Conservation (phyloP, 805 yeast genomes). For the Brettanomyces custersianus region DNA sequence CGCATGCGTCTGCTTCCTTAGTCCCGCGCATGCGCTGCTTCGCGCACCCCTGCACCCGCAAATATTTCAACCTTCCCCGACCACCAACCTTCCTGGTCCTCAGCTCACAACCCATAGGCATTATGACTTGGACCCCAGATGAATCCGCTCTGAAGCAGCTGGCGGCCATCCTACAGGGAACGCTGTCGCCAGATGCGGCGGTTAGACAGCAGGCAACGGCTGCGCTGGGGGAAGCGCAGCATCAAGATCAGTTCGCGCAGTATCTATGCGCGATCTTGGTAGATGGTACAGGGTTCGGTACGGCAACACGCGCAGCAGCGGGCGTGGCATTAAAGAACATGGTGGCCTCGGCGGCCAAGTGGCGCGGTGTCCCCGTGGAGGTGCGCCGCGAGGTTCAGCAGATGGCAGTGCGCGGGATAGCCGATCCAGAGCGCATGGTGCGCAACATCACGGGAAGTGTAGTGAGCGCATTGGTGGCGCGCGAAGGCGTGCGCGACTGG, state of each 20-base stretch:
- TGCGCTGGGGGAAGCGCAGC: constrained; percentile 60
- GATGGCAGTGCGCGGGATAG: too few relatives aligned
- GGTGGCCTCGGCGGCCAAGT: too few relatives aligned
- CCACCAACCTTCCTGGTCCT: too few relatives aligned
- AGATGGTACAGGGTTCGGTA: constrained; percentile 35
- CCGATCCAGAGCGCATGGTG: too few relatives aligned
- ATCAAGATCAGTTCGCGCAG: constrained; percentile 71
- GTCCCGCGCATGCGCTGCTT: too few relatives aligned
- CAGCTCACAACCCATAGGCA: too few relatives aligned
- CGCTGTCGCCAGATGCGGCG: constrained; percentile 49
- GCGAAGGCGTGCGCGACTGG: constrained; percentile 62
- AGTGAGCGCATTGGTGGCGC: constrained; percentile 68
- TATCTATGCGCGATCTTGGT: constrained; percentile 68
- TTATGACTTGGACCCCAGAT: constrained; percentile 63
- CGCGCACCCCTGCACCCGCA: too few relatives aligned
- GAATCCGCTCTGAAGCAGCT: constrained; percentile 54
- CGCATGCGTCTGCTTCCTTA: too few relatives aligned
- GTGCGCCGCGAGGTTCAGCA: constrained; percentile 26
- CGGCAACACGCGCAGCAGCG: constrained; percentile 74
- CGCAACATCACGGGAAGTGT: constrained; percentile 88
- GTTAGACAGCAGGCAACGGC: constrained; percentile 62
- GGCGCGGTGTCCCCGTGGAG: constrained; percentile 20
- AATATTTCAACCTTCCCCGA: too few relatives aligned
- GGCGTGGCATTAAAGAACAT: constrained; percentile 79
- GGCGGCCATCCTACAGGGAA: constrained; percentile 56